phyloP scores from a whole-genome alignment of 2,329 filamentous ascomycete species.

The Aciculosporium take region DNA sequence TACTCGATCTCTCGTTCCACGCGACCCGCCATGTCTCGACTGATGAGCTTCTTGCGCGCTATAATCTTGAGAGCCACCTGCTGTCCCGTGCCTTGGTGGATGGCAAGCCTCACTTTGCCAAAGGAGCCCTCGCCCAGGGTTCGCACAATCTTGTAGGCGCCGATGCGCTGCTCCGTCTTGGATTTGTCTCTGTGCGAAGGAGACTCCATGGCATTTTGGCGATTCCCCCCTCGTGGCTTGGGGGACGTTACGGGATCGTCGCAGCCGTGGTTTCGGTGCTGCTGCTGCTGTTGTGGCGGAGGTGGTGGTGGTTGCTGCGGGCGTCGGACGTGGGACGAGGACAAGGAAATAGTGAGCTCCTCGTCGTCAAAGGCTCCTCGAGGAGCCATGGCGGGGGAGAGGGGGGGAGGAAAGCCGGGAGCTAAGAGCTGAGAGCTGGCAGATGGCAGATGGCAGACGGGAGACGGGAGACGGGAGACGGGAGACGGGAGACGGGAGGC shows the following conservation, averaged over 20 bases:
- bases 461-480: neutral
- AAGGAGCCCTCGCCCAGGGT: slow-evolving; percentile 95
- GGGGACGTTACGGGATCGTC: slow-evolving; percentile 13
- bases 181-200: slow-evolving; percentile 26
- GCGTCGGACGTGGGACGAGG: slow-evolving; percentile 48
- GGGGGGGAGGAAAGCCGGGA: no score
- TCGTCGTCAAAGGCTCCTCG: slow-evolving; percentile 58
- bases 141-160: slow-evolving; percentile 79
- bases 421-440: no score
- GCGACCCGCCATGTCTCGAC: slow-evolving; percentile 91
- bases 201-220: slow-evolving; percentile 22
- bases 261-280: slow-evolving; percentile 11
- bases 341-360: slow-evolving; percentile 67
- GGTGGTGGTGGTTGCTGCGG: slow-evolving; percentile 17
- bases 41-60: slow-evolving; percentile 87
- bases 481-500: neutral
- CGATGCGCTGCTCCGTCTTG: slow-evolving; percentile 70
- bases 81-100: slow-evolving; percentile 81
- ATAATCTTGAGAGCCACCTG: slow-evolving; percentile 98
- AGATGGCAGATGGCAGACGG: neutral
- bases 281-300: slow-evolving; percentile 13
- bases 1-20: slow-evolving; percentile 98
- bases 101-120: slow-evolving; percentile 94
- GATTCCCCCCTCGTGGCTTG: slow-evolving; percentile 12
- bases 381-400: slow-evolving; percentile 29